phyloP scores from a whole-genome alignment of 805 yeast genomes.

The Danielia oregonensis region DNA sequence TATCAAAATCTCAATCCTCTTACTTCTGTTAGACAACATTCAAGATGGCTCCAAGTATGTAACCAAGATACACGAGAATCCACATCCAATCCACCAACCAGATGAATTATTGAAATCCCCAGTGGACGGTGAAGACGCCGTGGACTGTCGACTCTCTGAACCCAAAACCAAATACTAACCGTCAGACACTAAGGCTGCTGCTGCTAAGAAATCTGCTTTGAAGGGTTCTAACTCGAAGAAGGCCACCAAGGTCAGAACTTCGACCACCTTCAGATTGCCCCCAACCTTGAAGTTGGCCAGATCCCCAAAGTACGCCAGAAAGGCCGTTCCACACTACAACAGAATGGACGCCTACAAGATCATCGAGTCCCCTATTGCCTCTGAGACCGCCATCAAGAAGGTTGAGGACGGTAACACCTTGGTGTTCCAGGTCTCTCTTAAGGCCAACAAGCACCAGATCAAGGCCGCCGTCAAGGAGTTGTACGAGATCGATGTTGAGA shows the following conservation, averaged over 20 bases:
- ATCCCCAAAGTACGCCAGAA: conserved; percentile 91
- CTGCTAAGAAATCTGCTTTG: conserved; percentile 98
- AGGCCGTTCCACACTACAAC: conserved; percentile 95
- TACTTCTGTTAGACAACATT: conserved; percentile 13
- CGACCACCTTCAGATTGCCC: conserved; percentile 95
- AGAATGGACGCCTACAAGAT: conserved; percentile 96
- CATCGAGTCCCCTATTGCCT: conserved; percentile 90
- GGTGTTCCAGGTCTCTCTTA: conserved; percentile 96
- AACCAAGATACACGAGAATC: conserved; percentile 1
- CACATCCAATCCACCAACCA: neutral
- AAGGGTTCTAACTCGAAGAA: conserved; percentile 94
- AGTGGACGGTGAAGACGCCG: no score
- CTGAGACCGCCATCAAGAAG: conserved; percentile 99
- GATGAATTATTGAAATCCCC: neutral
- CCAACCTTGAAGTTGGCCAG: conserved; percentile 93
- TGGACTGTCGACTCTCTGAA: no score
- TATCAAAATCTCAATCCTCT: conserved; percentile 8
- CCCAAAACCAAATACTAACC: conserved; percentile 25
- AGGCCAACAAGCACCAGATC: conserved; percentile 98
- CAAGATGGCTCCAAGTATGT: conserved; percentile 22
- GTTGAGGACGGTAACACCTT: conserved; percentile 99
- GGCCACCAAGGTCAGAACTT: conserved; percentile 89
- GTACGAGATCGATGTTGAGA: conserved; percentile 90
- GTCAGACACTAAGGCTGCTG: conserved; percentile 71
- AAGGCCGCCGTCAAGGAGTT: conserved; percentile 97